Evolutionary conservation across 176 grass and related monocot genomes (phyloP), one percentile per base, ranked within the genome.

Genomic region (Bothriochloa decipiens): DNA sequence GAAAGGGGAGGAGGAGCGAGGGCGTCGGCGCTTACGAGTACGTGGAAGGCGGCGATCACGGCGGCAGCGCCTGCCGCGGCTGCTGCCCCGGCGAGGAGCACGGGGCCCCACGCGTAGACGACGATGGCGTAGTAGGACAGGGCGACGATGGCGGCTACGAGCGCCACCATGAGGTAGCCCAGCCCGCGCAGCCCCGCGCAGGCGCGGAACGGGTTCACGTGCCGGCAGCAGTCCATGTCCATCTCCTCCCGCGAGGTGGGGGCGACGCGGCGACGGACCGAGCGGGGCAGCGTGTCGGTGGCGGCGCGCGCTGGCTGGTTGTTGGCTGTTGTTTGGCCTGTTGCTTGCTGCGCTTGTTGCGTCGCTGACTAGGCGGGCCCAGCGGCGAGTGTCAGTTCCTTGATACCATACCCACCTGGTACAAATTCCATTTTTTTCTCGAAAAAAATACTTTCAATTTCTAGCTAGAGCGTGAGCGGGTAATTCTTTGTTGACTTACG

Each of bases 91-190:
- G 18, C 26, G 33, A 87, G 76, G 64, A 98, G 87, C 32, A 67
- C 6, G 2, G 95, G 92, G 45, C 91, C 95, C 95, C 95, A 98
- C 39, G 85, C 80, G 50, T 67, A 92, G 74, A 88, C 46, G 73
- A 98, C 85, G 42, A 98, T 87, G 58, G 91, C 89, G 89, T 95
- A 98, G 91, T 98, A 98, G 68, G 91, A 92, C 62, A 80, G 52
- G 50, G 75, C 91, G 55, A 72, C 77, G 82, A 98, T 93, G 49
- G 83, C 92, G 25, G 42, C 85, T 42, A 98, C 83, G 11, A 98
- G 82, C 58, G 77, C 73, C 65, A 98, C 22, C 91, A 93, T 88
- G 77, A 94, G 67, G 87, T 95, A 95, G 18, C 96, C 96, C 6
- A 93, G 85, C 20, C 84, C 89, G 27, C 90, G 70, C 23, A 90